Conservation (phyloP, 768 basidiomycete genomes). For the Tylopilus plumbeoviolaceoides region DNA sequence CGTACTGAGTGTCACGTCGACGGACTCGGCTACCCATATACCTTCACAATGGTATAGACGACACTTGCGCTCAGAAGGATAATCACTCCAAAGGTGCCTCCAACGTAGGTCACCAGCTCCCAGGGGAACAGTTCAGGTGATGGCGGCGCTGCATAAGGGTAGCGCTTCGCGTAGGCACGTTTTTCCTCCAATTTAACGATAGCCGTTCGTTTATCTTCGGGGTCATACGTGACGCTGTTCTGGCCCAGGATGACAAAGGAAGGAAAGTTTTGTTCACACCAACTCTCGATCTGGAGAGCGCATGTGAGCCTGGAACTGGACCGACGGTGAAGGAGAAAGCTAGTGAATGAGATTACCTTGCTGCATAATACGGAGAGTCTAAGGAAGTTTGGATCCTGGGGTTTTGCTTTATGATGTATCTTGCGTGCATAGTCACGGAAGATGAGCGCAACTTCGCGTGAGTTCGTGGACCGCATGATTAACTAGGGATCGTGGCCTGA, state of each 20-base stretch:
- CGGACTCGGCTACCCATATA: slow-evolving; percentile 18
- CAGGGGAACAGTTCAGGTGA: slow-evolving; percentile 20
- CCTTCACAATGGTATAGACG: slow-evolving; percentile 23
- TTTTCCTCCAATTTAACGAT: slow-evolving; percentile 46
- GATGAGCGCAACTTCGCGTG: slow-evolving; percentile 83
- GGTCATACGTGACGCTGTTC: slow-evolving; percentile 36
- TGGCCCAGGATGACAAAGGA: slow-evolving; percentile 60
- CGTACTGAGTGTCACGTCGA: too few species aligned
- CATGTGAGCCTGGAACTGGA: slow-evolving; percentile 2
- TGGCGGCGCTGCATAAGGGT: slow-evolving; percentile 8
- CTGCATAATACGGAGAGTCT: slow-evolving; percentile 79
- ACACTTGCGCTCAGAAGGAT: slow-evolving; percentile 22
- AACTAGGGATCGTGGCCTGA: slow-evolving; percentile 43
- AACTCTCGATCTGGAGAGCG: slow-evolving; percentile 73
- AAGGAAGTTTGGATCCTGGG: slow-evolving; percentile 85
- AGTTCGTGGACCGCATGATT: slow-evolving; percentile 90
- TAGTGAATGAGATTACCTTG: slow-evolving; percentile 46
- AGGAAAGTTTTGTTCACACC: slow-evolving; percentile 92
- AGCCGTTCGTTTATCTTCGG: slow-evolving; percentile 52
- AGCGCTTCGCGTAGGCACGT: slow-evolving; percentile 31
- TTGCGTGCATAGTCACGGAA: slow-evolving; percentile 78
- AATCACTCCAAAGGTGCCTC: slow-evolving; percentile 25
- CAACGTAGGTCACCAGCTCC: slow-evolving; percentile 31
- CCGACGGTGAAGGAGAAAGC: not conserved
- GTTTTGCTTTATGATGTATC: slow-evolving; percentile 77